phyloP scores from a whole-genome alignment of 2,329 filamentous ascomycete genomes.

The Stagonosporopsis cucurbitacearum region DNA sequence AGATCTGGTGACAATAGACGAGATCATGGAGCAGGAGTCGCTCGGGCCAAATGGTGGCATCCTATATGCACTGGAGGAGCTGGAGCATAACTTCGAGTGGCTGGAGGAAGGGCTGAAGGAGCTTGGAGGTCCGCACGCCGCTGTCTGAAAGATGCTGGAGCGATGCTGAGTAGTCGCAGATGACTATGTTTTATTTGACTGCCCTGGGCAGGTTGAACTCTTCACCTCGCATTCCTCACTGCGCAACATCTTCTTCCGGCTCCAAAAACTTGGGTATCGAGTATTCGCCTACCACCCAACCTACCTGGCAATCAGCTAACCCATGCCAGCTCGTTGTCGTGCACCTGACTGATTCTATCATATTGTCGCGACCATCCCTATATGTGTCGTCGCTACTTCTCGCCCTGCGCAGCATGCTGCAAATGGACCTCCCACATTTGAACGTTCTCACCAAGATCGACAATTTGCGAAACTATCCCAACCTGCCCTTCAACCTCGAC shows the following conservation, averaged over 20 bases:
- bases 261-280: slow-evolving; percentile 91
- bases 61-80: slow-evolving; percentile 90
- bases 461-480: slow-evolving; percentile 83
- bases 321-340: slow-evolving; percentile 81
- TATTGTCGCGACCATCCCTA: slow-evolving; percentile 88
- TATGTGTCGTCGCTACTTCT: slow-evolving; percentile 95
- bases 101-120: slow-evolving; percentile 79
- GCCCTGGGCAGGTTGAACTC: slow-evolving; percentile 94
- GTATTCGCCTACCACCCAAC: slow-evolving; percentile 61
- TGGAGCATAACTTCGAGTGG: slow-evolving; percentile 95
- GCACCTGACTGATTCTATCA: slow-evolving; percentile 93
- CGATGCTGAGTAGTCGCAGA: slow-evolving; percentile 55
- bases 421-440: slow-evolving; percentile 94
- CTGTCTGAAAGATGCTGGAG: slow-evolving; percentile 1
- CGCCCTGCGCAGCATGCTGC: slow-evolving; percentile 93
- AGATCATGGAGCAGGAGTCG: slow-evolving; percentile 90
- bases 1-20: slow-evolving; percentile 85
- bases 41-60: slow-evolving; percentile 92
- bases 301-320: slow-evolving; percentile 32
- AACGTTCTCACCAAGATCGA: slow-evolving; percentile 99
- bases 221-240: slow-evolving; percentile 95
- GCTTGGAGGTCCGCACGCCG: slow-evolving; percentile 62
- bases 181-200: slow-evolving; percentile 95
- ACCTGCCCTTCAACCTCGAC: slow-evolving; percentile 92
- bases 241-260: slow-evolving; percentile 86